Conservation (phyloP, 176 grass and related monocot species). For the Sorghum bicolor region Sorghum_bicolor_NCBIv3 NC_012878.2:14570501-14571000, state of each 20-base stretch:
- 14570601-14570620: not conserved
- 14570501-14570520: not conserved
- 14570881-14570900: no score
- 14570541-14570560: not conserved
- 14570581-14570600: conserved; percentile 22
- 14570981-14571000: conserved; percentile 49
- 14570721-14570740: not conserved
- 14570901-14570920: not conserved
- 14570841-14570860: not conserved
- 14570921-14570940: conserved; percentile 16
- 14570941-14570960: conserved; percentile 38
- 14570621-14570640: conserved; percentile 40
- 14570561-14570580: conserved; percentile 4
- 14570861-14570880: no score
- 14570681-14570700: conserved; percentile 77
- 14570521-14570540: not conserved
- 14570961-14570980: conserved; percentile 40
- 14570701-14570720: conserved; percentile 68
- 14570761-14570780: no score
- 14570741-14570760: no score
- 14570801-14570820: no score
- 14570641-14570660: conserved; percentile 74
- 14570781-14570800: not conserved
- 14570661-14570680: conserved; percentile 96
- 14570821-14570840: no score